Percentiles rank a stretch among this genome's conserved stretches.
These are phyloP conservation scores for Candida glaebosa DNA, from an alignment of 805 yeast genomes.

Conservation along the genomic window DNA sequence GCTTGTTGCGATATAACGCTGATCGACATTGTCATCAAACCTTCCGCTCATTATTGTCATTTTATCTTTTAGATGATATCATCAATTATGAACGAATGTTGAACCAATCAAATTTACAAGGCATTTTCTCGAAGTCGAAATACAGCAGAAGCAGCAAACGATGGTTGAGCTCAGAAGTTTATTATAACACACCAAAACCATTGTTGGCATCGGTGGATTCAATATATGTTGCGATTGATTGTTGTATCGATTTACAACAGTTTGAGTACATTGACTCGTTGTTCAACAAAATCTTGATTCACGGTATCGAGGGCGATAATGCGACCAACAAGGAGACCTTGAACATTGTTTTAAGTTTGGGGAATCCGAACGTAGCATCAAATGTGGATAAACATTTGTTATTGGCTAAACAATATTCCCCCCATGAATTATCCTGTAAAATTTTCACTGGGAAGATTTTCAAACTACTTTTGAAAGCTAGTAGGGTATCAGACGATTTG, in stretches of 20 bases:
- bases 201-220: conserved; percentile 16
- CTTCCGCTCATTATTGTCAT: conserved; percentile 24
- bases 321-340: conserved; percentile 2
- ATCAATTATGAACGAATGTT: conserved; percentile 18
- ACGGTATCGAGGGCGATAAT: conserved; percentile 13
- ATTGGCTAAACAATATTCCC: neutral
- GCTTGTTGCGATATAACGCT: conserved; percentile 24
- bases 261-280: conserved; percentile 30
- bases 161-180: conserved; percentile 7
- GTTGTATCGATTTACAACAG: conserved; percentile 23
- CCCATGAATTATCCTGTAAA: conserved; percentile 12
- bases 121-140: conserved; percentile 26
- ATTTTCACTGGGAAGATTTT: conserved; percentile 21
- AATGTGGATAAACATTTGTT: conserved; percentile 5
- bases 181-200: conserved; percentile 11
- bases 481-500: conserved; percentile 23
- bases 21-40: conserved; percentile 15
- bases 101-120: conserved; percentile 15
- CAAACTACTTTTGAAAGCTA: conserved; percentile 19
- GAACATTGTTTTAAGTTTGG: conserved; percentile 9
- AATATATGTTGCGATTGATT: conserved; percentile 24
- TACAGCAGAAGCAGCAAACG: conserved; percentile 6
- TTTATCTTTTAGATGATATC: conserved; percentile 23
- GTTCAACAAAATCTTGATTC: conserved; percentile 28
- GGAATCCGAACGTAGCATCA: neutral